Conservation (phyloP, 345 rosid genomes). For the Anacardium occidentale region DNA sequence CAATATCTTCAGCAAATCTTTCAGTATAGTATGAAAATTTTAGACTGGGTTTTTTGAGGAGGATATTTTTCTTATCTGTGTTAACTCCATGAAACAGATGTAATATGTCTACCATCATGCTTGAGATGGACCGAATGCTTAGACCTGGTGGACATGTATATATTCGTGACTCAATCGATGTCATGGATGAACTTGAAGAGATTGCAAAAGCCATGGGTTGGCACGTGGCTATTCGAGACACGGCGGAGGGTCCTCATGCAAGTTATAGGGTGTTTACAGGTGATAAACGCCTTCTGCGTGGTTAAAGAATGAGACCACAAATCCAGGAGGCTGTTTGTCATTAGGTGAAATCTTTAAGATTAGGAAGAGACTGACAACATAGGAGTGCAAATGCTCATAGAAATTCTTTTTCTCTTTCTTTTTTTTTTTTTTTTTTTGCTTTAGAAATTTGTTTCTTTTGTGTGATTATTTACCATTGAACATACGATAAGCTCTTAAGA, state of each 20-base stretch:
- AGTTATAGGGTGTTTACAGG: conserved; percentile 78
- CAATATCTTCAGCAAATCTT: not conserved
- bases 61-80: not conserved
- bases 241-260: conserved; percentile 96
- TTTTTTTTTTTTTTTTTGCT: no score
- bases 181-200: conserved; percentile 78
- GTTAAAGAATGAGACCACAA: conserved; percentile 26
- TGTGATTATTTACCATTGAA: conserved; percentile 10
- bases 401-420: no score
- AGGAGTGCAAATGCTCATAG: not conserved
- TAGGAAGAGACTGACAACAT: not conserved
- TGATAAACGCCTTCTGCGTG: conserved; percentile 56
- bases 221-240: conserved; percentile 58
- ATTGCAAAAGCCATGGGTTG: conserved; percentile 84
- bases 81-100: conserved; percentile 49
- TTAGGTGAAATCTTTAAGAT: conserved; percentile 13
- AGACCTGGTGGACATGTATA: conserved; percentile 94
- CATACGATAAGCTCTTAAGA: not conserved
- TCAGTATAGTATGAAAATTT: not conserved
- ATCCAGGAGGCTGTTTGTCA: not conserved
- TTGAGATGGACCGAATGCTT: conserved; percentile 95
- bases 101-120: conserved; percentile 83
- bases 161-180: conserved; percentile 70
- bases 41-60: not conserved
- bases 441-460: conserved; percentile 1